These are phyloP conservation scores for Ambrosiella cleistominuta DNA, from an alignment of 2,329 filamentous ascomycete species.

Conservation along the genomic window DNA sequence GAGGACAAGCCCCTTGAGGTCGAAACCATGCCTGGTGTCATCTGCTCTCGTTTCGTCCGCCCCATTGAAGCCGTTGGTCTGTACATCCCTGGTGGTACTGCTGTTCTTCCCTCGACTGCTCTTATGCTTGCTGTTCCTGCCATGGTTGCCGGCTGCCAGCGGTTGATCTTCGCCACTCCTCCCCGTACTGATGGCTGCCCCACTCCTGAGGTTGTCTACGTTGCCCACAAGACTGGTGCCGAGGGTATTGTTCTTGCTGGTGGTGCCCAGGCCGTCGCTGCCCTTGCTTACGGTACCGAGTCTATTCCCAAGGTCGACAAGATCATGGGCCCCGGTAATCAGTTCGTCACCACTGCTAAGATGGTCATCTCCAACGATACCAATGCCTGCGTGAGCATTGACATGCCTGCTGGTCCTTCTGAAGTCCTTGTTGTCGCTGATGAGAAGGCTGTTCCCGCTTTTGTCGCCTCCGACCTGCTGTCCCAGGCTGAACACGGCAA, in stretches of 20 bases:
- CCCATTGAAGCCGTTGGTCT: slow-evolving; percentile 92
- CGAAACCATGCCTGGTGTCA: slow-evolving; percentile 94
- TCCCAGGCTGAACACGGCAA: slow-evolving; percentile 94
- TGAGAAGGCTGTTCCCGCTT: slow-evolving; percentile 70
- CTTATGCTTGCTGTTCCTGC: slow-evolving; percentile 96
- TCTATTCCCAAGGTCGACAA: slow-evolving; percentile 94
- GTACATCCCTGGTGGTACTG: slow-evolving; percentile 90
- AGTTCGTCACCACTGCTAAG: slow-evolving; percentile 96
- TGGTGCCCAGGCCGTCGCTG: slow-evolving; percentile 86
- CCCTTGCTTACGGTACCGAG: slow-evolving; percentile 93
- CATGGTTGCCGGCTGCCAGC: slow-evolving; percentile 92
- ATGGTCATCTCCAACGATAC: slow-evolving; percentile 98
- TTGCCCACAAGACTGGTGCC: slow-evolving; percentile 89
- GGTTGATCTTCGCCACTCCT: slow-evolving; percentile 83
- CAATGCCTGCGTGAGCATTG: slow-evolving; percentile 83
- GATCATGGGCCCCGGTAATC: slow-evolving; percentile 92
- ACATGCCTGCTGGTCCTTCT: slow-evolving; percentile 94
- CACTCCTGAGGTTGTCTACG: slow-evolving; percentile 93
- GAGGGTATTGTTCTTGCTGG: slow-evolving; percentile 92
- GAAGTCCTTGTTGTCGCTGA: slow-evolving; percentile 96
- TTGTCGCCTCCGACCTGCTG: slow-evolving; percentile 85
- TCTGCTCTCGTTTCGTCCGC: slow-evolving; percentile 81
- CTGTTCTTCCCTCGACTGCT: slow-evolving; percentile 89
- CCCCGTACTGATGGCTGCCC: slow-evolving; percentile 77
- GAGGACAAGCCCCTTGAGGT: slow-evolving; percentile 68